phyloP scores from a whole-genome alignment of 1,139 yeast genomes.

The Arxiozyma telluris region DNA sequence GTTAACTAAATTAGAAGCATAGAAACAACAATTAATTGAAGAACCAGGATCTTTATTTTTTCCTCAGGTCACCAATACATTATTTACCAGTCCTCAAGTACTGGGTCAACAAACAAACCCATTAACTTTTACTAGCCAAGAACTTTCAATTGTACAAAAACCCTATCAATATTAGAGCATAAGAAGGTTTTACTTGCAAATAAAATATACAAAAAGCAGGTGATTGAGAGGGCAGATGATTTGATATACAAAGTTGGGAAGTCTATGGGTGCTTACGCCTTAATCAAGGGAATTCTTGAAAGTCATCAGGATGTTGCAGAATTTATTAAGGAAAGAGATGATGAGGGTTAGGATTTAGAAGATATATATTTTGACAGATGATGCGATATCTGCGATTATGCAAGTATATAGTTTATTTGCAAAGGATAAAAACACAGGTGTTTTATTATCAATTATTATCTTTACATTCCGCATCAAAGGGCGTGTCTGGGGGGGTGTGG shows the following conservation, averaged over 20 bases:
- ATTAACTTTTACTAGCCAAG: constrained; percentile 86
- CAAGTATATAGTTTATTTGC: constrained; percentile 64
- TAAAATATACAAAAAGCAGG: constrained; percentile 55
- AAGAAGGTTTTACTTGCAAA: constrained; percentile 16
- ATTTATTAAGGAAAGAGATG: constrained; percentile 67
- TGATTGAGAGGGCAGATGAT: constrained; percentile 57
- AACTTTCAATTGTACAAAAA: constrained; percentile 56
- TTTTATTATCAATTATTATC: constrained; percentile 86
- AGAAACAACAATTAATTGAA: constrained; percentile 44
- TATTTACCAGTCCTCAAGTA: constrained; percentile 96
- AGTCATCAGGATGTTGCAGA: constrained; percentile 71
- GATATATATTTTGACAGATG: constrained; percentile 75
- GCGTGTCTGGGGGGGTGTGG: constrained; percentile 98
- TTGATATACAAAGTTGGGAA: constrained; percentile 53
- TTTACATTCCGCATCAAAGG: constrained; percentile 90
- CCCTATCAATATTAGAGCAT: constrained; percentile 61
- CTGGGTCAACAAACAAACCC: constrained; percentile 69
- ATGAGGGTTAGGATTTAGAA: constrained; percentile 52
- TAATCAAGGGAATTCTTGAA: constrained; percentile 72
- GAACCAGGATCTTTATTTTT: constrained; percentile 58
- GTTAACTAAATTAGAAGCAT: constrained; percentile 82
- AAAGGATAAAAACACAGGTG: constrained; percentile 60
- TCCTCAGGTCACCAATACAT: constrained; percentile 67
- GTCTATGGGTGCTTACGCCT: constrained; percentile 89
- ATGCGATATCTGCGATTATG: constrained; percentile 90